Percentiles rank a stretch among this genome's conserved stretches.
These are phyloP conservation scores for Phytophthora lateralis DNA, from an alignment of 352 stramenopile genomes.

Conservation along the genomic window DNA sequence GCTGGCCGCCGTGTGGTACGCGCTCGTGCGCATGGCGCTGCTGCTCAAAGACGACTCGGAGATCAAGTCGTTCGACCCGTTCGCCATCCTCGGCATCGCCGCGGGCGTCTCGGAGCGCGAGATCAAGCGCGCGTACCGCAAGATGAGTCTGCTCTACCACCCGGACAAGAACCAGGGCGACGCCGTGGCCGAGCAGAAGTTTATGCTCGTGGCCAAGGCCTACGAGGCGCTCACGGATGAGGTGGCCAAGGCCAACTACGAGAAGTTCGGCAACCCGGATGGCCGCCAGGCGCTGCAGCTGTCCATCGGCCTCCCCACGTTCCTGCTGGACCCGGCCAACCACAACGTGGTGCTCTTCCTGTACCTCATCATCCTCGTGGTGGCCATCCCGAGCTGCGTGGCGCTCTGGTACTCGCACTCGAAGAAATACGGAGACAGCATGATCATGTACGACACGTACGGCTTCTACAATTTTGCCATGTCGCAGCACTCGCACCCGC, in stretches of 20 bases:
- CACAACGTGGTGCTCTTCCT: slow-evolving; percentile 98
- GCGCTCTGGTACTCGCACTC: slow-evolving; percentile 96
- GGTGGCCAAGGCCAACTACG: slow-evolving; percentile 96
- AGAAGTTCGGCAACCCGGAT: slow-evolving; percentile 99
- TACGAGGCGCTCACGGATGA: slow-evolving; percentile 97
- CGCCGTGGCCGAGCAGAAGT: slow-evolving; percentile 97
- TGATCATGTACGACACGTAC: slow-evolving; percentile 99
- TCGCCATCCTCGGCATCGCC: slow-evolving; percentile 96
- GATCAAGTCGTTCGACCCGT: slow-evolving; percentile 99
- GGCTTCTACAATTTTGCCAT: slow-evolving; percentile 98
- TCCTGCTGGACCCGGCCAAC: slow-evolving; percentile 97
- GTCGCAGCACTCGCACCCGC: slow-evolving; percentile 94
- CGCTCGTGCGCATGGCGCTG: slow-evolving; percentile 89
- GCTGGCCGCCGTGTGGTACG: slow-evolving; percentile 77
- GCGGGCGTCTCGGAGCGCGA: slow-evolving; percentile 88
- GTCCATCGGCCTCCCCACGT: slow-evolving; percentile 96
- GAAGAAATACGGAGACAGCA: slow-evolving; percentile 99
- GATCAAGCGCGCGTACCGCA: slow-evolving; percentile 96
- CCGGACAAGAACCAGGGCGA: slow-evolving; percentile 98
- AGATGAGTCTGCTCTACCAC: slow-evolving; percentile 93
- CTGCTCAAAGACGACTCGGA: slow-evolving; percentile 95
- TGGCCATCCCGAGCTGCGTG: slow-evolving; percentile 96
- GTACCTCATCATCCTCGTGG: slow-evolving; percentile 98
- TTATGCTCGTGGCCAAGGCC: slow-evolving; percentile 97
- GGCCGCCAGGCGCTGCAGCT: slow-evolving; percentile 97